A percentile compares a stretch with the other conserved stretches of the same genome.
phyloP scores from a whole-genome alignment of 139 green algal species.

The Asterochloris sp. region DNA sequence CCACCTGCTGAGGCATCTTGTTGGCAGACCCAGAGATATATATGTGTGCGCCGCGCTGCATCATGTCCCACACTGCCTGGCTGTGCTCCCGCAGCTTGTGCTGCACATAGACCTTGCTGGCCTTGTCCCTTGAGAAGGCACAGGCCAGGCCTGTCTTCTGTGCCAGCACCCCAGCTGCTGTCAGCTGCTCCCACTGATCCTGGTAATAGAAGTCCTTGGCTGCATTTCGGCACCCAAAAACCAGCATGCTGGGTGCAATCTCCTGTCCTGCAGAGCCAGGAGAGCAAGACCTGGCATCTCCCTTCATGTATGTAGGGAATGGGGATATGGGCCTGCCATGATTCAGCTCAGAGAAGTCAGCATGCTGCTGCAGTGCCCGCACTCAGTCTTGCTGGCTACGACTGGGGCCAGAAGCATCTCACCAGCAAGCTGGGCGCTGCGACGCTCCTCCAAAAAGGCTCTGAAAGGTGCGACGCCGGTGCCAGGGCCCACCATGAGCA shows the following conservation, averaged over 20 bases:
- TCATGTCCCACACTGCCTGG: constrained; percentile 52
- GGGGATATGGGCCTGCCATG: neutral
- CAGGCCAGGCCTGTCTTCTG: constrained; percentile 49
- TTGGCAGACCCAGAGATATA: constrained; percentile 76
- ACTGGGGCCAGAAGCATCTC: neutral
- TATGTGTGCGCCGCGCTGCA: constrained; percentile 56
- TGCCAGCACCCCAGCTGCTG: constrained; percentile 42
- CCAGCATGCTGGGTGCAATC: constrained; percentile 56
- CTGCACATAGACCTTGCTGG: constrained; percentile 77
- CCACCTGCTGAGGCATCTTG: constrained; percentile 74
- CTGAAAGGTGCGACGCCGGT: constrained; percentile 87
- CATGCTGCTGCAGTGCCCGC: neutral
- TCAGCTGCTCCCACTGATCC: constrained; percentile 61
- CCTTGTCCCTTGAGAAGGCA: constrained; percentile 68
- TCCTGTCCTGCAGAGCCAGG: constrained; percentile 1
- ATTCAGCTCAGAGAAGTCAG: neutral
- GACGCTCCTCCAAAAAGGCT: constrained; percentile 71
- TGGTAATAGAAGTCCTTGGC: constrained; percentile 78
- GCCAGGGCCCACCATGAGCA: constrained; percentile 79
- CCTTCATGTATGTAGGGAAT: neutral
- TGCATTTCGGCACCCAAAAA: constrained; percentile 84
- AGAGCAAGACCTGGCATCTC: neutral
- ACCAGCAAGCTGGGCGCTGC: constrained; percentile 7
- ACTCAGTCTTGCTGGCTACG: neutral
- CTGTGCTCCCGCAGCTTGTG: constrained; percentile 65